phyloP scores from a whole-genome alignment of 495 filamentous ascomycete species.

The Podospora sp. region DNA sequence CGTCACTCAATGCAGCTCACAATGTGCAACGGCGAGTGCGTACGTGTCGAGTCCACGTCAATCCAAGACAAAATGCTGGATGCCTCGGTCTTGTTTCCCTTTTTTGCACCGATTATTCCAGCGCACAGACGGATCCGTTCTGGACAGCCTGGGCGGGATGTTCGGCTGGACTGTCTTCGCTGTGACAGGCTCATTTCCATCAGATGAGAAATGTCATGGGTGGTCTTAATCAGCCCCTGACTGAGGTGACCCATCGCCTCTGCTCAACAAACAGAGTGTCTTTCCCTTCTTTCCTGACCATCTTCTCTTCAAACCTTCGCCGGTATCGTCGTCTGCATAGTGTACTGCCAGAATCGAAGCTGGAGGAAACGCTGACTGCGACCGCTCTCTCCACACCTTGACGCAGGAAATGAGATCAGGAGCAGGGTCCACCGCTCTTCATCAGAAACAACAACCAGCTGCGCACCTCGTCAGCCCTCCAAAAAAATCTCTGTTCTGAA shows the following conservation, averaged over 20 bases:
- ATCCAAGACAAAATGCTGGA: not conserved
- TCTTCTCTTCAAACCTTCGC: not conserved
- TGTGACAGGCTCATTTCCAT: slow-evolving; percentile 8
- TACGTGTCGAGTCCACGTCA: not conserved
- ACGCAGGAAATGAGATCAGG: not conserved
- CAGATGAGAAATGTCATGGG: not conserved
- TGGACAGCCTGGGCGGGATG: not conserved
- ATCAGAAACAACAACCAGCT: not conserved
- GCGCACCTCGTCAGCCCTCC: not conserved
- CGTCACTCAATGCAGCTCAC: not conserved
- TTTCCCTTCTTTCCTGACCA: not conserved
- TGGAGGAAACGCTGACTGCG: too few relatives aligned
- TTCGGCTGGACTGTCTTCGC: not conserved
- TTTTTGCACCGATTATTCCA: too few relatives aligned
- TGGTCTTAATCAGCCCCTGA: slow-evolving; percentile 12
- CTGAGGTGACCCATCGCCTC: not conserved
- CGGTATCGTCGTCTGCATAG: not conserved
- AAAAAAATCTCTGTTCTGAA: not conserved
- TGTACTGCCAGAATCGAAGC: too few relatives aligned
- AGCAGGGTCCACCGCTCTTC: not conserved
- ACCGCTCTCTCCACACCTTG: too few relatives aligned
- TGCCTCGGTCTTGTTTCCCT: not conserved
- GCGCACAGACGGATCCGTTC: not conserved
- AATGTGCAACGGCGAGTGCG: not conserved
- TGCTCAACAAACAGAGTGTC: slow-evolving; percentile 1